Evolutionary conservation across 2,329 filamentous ascomycete genomes (phyloP), one percentile per base, ranked within the genome.

Genomic region (Pseudogymnoascus sp.): DNA sequence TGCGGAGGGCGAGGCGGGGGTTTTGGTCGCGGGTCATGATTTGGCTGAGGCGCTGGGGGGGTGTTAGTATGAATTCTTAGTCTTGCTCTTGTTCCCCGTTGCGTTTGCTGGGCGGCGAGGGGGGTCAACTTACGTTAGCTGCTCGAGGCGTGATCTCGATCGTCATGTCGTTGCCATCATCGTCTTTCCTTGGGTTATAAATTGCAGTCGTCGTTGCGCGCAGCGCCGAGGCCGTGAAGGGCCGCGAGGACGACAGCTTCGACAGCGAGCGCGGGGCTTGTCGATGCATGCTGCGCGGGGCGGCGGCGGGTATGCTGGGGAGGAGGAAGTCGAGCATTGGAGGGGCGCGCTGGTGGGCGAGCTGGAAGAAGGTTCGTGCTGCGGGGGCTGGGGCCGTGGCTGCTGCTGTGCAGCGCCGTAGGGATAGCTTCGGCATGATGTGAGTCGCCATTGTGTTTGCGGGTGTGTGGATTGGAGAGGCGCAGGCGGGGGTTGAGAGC

Each of bases 131-230:
- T 81, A 92, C 90, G 77, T 89, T 85, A 44, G 89, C 87, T 42
- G 93, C 93, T 60, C 93, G 84, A 1, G 90, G 83, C 0, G 92
- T 96, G 66, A 97, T 96, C 62, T 88, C 87, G 23, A 99, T 82
- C 69, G 79, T 79, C 87, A 96, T 91, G 19, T 88, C 84, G n/a
- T 91, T 88, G 26, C 93, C 93, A 63, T 93, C 86, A 33, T 96
- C 90, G 73, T 95, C 90, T 63, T 82, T 82, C 68, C 88, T 86
- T 0, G 91, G 90, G 73, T 97, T 96, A 67, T 80, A 75, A 4
- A 86, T 76, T 44, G 80, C 80, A 31, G 76, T 74, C 0, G 85
- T 87, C 0, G 85, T 87, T 65, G 66, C 53, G 59, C 66, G 66
- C 1, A 61, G 60, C 13, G 38, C 50, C 4, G 69, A 68, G 2